These are phyloP conservation scores for Penicillium angulare DNA, from an alignment of 495 filamentous ascomycete species.

Conservation along the genomic window DNA sequence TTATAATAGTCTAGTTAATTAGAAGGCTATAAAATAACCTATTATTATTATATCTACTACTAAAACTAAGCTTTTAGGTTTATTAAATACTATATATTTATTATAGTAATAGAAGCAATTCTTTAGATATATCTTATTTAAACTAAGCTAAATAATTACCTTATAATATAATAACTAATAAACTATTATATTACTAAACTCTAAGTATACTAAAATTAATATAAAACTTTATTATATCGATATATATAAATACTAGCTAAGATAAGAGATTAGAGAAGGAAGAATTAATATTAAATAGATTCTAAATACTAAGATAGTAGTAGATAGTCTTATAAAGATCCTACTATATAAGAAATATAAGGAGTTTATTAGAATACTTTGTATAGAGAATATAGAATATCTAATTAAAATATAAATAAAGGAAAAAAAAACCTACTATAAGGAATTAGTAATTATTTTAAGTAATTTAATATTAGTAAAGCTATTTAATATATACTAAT, in stretches of 20 bases:
- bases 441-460: too few relatives aligned
- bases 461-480: too few relatives aligned
- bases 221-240: conserved; percentile 18
- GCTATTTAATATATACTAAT: too few relatives aligned
- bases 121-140: neutral
- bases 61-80: conserved; percentile 10
- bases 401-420: too few relatives aligned
- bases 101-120: conserved; percentile 9
- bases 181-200: neutral
- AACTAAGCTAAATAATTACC: neutral
- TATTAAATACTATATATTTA: conserved; percentile 1
- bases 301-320: conserved; percentile 5
- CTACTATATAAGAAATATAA: conserved; percentile 7
- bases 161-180: neutral
- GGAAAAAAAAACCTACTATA: too few relatives aligned
- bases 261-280: conserved; percentile 8
- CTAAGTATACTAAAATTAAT: conserved; percentile 1
- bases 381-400: conserved; percentile 2
- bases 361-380: conserved; percentile 1
- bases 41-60: conserved; percentile 15
- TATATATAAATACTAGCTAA: conserved; percentile 17
- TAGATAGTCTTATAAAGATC: conserved; percentile 15
- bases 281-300: conserved; percentile 3
- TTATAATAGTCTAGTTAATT: conserved; percentile 20
- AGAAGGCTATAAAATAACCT: conserved; percentile 16